These are phyloP conservation scores for Chenopodium berlandieri DNA, from an alignment of 148 eudicot species.

Conservation along the genomic window DNA sequence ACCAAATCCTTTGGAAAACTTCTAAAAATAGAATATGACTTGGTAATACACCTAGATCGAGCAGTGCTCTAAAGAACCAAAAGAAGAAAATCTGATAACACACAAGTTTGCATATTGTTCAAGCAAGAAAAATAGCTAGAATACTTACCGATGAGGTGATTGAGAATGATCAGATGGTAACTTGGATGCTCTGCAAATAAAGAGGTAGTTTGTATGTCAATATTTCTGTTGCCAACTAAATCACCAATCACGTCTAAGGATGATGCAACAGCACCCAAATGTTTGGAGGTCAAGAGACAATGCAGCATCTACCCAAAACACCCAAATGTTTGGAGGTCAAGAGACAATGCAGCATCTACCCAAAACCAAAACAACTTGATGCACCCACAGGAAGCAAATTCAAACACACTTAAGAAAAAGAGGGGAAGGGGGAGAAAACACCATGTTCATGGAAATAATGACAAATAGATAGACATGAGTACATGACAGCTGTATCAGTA, in stretches of 20 bases:
- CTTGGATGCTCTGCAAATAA: conserved; percentile 46
- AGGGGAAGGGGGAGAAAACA: background rate
- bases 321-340: too few relatives aligned
- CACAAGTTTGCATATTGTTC: background rate
- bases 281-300: background rate
- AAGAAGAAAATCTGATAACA: background rate
- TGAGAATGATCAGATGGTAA: conserved; percentile 57
- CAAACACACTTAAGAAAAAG: background rate
- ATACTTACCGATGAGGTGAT: conserved; percentile 58
- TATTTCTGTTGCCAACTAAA: conserved; percentile 3
- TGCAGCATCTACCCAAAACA: background rate
- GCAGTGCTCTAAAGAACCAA: conserved; percentile 34
- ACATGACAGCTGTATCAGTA: background rate
- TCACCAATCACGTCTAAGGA: background rate
- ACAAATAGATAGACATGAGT: background rate
- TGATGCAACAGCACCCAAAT: background rate
- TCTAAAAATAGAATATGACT: conserved; percentile 32
- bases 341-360: background rate
- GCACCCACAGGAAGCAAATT: background rate
- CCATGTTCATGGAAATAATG: background rate
- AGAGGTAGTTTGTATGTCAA: conserved; percentile 1
- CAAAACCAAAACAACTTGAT: background rate
- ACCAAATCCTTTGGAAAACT: too few relatives aligned
- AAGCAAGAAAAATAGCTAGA: background rate
- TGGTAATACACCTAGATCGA: conserved; percentile 56